Base-by-base conservation (phyloP, 192 early-diverging fungal species). In the Mortierella alpina region DNA sequence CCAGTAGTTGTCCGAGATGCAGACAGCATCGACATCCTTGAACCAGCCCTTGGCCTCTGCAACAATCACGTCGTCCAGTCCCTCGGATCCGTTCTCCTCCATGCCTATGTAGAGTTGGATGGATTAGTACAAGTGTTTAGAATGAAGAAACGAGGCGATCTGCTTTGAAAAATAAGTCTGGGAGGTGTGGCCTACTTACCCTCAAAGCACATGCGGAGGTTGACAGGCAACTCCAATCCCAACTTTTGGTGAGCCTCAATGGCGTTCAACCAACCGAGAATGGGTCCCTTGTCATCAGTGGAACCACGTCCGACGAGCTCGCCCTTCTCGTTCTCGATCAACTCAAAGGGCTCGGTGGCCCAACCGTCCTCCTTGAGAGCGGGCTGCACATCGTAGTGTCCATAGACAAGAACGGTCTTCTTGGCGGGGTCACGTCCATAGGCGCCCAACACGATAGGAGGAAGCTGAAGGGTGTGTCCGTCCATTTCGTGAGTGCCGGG, bases 1-100 rank as follows among this genome's bases (percentile, higher is more conserved):
- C 96, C 98, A 99, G 90, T 98, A 99, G 88, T 99, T 99, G 88
- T 99, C 97, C 71, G 88, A 90, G 80, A 99, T 99, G 88, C 95
- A 97, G 55, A 99, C 96, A 66, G 93, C 95, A 85, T 99, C 98
- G 1, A 94, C 94, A 82, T 89, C 91, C 80, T 89, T 91, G 88
- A 99, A 98, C 87, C 93, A 96, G 72, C 87, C 89, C 72, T 92
- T 88, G 40, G 96, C 96, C 77, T 99, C 96, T n/a, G 82, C 76
- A 57, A 86, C 46, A 73, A 99, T 98, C 52, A 96, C 82, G 15
- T 88, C 92, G 73, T 99, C 96, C 66, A 99, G 89, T n/a, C 98
- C 98, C 84, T 97, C 96, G 42, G 91, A 93, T 68, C 96, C 96
- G 84, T 87, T 91, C 80, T 94, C 93, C 72, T 86, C 84, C 83